Conservation (phyloP, 1,139 yeast genomes). For the Geotrichum bryndzae region DNA sequence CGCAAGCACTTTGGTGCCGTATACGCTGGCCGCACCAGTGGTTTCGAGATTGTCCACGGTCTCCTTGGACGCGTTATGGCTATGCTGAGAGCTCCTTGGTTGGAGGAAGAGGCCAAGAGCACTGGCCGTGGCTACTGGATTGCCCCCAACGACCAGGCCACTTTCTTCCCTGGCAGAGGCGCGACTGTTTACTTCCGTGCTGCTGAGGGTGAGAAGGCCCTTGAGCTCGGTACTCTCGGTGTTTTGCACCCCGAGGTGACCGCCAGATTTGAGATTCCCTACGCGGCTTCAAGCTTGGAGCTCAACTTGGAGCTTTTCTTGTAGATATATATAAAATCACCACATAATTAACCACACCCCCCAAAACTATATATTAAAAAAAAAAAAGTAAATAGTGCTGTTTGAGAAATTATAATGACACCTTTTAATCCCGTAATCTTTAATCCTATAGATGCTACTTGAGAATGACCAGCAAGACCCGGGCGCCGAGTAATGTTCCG, state of each 20-base stretch:
- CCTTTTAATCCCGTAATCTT: not conserved
- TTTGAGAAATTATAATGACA: not conserved
- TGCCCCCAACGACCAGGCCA: slow-evolving; percentile 41
- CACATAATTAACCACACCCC: not conserved
- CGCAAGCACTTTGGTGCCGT: slow-evolving; percentile 94
- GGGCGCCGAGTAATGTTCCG: too few relatives aligned
- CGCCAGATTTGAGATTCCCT: slow-evolving; percentile 80
- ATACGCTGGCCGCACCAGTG: slow-evolving; percentile 89
- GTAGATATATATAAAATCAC: slow-evolving; percentile 31
- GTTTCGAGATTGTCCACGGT: slow-evolving; percentile 93
- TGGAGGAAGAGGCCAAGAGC: slow-evolving; percentile 41
- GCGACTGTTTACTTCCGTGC: slow-evolving; percentile 76
- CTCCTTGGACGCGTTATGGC: slow-evolving; percentile 92
- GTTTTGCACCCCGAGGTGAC: slow-evolving; percentile 94
- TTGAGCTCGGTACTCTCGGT: slow-evolving; percentile 73
- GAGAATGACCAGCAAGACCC: too few relatives aligned
- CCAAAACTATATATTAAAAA: too few relatives aligned
- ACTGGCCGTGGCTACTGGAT: slow-evolving; percentile 58
- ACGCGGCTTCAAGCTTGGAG: slow-evolving; percentile 82
- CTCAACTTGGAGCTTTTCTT: slow-evolving; percentile 80
- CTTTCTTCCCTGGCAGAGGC: slow-evolving; percentile 97
- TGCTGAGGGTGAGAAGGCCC: slow-evolving; percentile 38
- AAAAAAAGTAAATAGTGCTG: not conserved
- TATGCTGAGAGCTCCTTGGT: slow-evolving; percentile 86
- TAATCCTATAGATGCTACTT: too few relatives aligned